Base-by-base conservation (phyloP, 176 grass and related monocot species). In the Aegilops umbellulata region DNA sequence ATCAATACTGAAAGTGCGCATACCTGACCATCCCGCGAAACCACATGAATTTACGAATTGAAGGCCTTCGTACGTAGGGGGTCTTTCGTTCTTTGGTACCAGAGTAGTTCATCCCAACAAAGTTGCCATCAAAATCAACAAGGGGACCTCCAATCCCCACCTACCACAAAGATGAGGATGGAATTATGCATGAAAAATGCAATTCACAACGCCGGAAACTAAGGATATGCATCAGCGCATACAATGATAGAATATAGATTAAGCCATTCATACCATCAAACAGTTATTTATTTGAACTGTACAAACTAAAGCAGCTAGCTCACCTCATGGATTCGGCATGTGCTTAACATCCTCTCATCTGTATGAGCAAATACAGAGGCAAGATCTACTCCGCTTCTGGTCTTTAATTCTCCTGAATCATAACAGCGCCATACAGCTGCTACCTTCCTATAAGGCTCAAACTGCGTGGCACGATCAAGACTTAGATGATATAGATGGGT, bases 401-500 rank as follows among this genome's bases (percentile, higher is more conserved):
- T 69, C 9, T 69, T 69, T 38, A 69, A 69, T 69, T 69, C 19
- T 38, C 32, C 67, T n/a, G 67, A 69, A 69, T 69, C 19, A n/a
- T 36, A 69, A n/a, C 20, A 69, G 32, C 67, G 67, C 31, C 67
- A 69, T 69, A 69, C 10, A 69, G 67, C 19, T 69, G 32, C 67
- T 38, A 38, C 67, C 67, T 69, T 69, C 67, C 67, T 69, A 69
- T 69, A 69, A 69, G 32, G 67, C 19, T 69, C 67, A 69, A 69
- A 69, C 32, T 69, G 67, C 19, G 1, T 38, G 32, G 4, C 67
- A 36, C 8, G 17, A 38, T 69, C 67, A 69, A 69, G 32, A 69
- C 32, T 69, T 36, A 69, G 32, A 69, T 22, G 32, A 32, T 34
- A 20, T 35, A 69, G 31, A 36, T 69, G 66, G 66, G 66, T 20